Conservation (phyloP, 1,284 basidiomycete genomes). For the Moesziomyces sp. region DNA sequence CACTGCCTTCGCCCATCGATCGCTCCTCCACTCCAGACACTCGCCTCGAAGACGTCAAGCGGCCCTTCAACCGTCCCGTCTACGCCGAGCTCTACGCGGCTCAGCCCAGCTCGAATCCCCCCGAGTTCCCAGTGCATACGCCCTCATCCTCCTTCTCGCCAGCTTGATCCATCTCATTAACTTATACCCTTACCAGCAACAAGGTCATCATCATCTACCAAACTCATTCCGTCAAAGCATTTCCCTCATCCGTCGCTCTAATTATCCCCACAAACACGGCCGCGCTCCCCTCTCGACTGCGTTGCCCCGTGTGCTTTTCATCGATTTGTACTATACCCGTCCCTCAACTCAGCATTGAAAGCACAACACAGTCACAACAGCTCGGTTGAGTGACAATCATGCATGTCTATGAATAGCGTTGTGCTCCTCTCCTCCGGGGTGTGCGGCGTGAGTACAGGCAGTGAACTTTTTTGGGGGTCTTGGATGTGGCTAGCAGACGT, state of each 20-base stretch:
- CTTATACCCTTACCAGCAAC: too few species aligned
- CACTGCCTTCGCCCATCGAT: conserved; percentile 37
- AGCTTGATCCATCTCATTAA: too few species aligned
- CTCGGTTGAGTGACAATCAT: too few species aligned
- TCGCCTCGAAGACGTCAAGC: conserved; percentile 44
- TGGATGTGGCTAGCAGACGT: conserved; percentile 33
- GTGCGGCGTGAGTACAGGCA: background rate
- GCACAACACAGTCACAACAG: too few species aligned
- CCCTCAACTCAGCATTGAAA: background rate
- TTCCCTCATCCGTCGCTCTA: background rate
- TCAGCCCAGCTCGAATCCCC: conserved; percentile 3
- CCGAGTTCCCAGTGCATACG: conserved; percentile 5
- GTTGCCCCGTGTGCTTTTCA: background rate
- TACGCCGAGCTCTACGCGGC: background rate
- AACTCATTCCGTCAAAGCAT: too few species aligned
- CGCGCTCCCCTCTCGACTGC: background rate
- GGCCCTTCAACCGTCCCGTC: conserved; percentile 33
- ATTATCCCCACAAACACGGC: background rate
- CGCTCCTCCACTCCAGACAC: conserved; percentile 49
- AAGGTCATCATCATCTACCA: too few species aligned
- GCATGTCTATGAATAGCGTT: too few species aligned
- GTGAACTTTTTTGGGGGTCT: background rate
- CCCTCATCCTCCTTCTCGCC: background rate
- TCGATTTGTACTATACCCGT: background rate
- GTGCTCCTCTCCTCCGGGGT: too few species aligned